Base-by-base conservation (phyloP, 352 stramenopile genomes). In the Phytopythium cucurbitacearum region DNA sequence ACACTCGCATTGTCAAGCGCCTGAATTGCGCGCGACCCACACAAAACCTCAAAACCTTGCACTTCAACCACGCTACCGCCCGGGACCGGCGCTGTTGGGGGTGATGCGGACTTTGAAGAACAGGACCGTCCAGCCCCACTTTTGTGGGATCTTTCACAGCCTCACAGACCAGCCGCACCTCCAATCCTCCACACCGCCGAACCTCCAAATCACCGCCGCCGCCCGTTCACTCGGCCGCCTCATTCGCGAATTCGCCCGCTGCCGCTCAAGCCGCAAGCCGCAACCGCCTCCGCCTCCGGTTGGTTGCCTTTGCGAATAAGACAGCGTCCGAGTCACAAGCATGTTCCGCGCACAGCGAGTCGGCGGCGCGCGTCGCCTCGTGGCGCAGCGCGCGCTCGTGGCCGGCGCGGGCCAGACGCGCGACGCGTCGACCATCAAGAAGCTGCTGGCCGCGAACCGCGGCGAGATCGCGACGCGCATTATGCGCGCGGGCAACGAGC, bases 401-500 rank as follows among this genome's bases (percentile, higher is more conserved):
- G 42, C 32, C 33, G 32, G 59, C 49, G 48, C 53, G 53, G 32
- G 33, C 35, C 59, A 71, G 57, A 67, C 65, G 52, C 78, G 78
- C 48, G 71, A 87, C 60, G 73, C 76, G 54, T 80, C 75, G 65
- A 84, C 71, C 39, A 92, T 99, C 74, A 94, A 94, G 51, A 99
- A 99, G 67, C 67, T 99, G 44, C 87, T 99, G 83, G 94, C 94
- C 7, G 96, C 96, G 36, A 99, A 99, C 80, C 92, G 97, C 35
- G 97, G 97, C 36, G 97, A 99, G 72, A 99, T 99, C 73, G 96
- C 96, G 8, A 97, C 95, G 40, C 87, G 97, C 16, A 98, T 99
- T 61, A 97, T 97, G 77, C 86, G 97, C 48, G 94, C 95, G 0
- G 82, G 79, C 5, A 96, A 95, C 51, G 95, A 99, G 68, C 78